A percentile compares a stretch with the other conserved stretches of the same genome.
phyloP scores from a whole-genome alignment of 345 rosid genomes.

The Hibiscus syriacus region DNA sequence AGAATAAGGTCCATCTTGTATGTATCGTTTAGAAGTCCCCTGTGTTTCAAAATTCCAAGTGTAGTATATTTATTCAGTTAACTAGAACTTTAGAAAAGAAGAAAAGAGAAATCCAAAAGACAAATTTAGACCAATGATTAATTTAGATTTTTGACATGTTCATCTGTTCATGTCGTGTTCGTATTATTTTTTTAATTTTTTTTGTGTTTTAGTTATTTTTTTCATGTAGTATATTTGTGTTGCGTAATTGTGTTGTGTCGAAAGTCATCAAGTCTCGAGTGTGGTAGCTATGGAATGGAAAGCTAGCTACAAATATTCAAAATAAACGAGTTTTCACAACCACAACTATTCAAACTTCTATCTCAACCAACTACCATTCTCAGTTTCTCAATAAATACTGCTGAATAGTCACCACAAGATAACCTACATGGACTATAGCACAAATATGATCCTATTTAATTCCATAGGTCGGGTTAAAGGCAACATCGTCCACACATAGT shows the following conservation, averaged over 20 bases:
- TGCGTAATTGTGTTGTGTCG: neutral
- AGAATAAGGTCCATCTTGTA: constrained; percentile 96
- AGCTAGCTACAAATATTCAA: neutral
- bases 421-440: neutral
- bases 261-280: neutral
- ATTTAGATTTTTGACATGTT: no score
- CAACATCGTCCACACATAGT: neutral
- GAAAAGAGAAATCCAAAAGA: constrained; percentile 6
- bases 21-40: constrained; percentile 97
- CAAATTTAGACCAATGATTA: neutral
- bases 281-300: neutral
- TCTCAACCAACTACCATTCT: neutral
- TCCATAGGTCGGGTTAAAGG: neutral
- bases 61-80: constrained; percentile 3
- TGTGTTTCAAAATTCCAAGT: constrained; percentile 23
- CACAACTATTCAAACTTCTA: neutral
- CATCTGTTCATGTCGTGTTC: neutral
- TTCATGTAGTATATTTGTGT: neutral
- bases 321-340: neutral
- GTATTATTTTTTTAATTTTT: neutral
- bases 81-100: neutral
- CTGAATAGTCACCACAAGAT: neutral
- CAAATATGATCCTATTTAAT: neutral
- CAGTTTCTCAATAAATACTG: neutral
- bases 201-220: neutral